These are phyloP conservation scores for Inonotus obliquus DNA, from an alignment of 1,284 basidiomycete genomes.

Conservation along the genomic window DNA sequence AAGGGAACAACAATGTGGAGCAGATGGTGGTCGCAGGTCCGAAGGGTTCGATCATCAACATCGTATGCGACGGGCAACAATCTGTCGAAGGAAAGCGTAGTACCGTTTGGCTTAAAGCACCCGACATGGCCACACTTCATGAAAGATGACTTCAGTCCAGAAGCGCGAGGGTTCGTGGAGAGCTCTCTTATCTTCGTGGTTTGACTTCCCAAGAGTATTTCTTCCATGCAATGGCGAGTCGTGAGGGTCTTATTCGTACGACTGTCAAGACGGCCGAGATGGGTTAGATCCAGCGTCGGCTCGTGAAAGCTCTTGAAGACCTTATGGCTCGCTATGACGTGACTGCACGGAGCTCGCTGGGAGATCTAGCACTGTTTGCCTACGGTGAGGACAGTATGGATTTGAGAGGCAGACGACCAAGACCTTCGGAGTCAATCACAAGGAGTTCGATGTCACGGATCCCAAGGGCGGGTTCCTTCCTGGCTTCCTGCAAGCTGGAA, in stretches of 20 bases:
- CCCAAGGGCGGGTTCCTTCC: constrained; percentile 71
- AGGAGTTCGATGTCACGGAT: constrained; percentile 89
- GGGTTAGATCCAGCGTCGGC: constrained; percentile 96
- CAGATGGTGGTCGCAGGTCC: constrained; percentile 99
- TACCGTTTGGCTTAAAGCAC: constrained; percentile 97
- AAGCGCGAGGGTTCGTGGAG: constrained; percentile 98
- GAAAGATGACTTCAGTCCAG: constrained; percentile 98
- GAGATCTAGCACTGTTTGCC: constrained; percentile 93
- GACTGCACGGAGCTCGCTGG: constrained; percentile 94
- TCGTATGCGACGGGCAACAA: constrained; percentile 98
- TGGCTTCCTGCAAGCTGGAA: constrained; percentile 88
- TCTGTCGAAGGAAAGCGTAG: constrained; percentile 97
- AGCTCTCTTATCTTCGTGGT: constrained; percentile 99
- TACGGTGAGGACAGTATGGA: constrained; percentile 99
- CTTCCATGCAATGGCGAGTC: constrained; percentile 99
- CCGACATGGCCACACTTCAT: constrained; percentile 96
- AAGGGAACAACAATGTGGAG: constrained; percentile 99
- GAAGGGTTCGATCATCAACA: constrained; percentile 99
- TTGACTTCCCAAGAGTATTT: constrained; percentile 99
- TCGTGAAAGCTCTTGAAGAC: constrained; percentile 98
- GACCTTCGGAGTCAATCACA: constrained; percentile 80
- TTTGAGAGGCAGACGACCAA: constrained; percentile 93
- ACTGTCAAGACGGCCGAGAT: constrained; percentile 99
- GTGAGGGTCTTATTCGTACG: constrained; percentile 98
- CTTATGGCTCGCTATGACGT: constrained; percentile 98